Conservation (phyloP, 2,329 filamentous ascomycete genomes). For the Aspergillus udagawae region DNA sequence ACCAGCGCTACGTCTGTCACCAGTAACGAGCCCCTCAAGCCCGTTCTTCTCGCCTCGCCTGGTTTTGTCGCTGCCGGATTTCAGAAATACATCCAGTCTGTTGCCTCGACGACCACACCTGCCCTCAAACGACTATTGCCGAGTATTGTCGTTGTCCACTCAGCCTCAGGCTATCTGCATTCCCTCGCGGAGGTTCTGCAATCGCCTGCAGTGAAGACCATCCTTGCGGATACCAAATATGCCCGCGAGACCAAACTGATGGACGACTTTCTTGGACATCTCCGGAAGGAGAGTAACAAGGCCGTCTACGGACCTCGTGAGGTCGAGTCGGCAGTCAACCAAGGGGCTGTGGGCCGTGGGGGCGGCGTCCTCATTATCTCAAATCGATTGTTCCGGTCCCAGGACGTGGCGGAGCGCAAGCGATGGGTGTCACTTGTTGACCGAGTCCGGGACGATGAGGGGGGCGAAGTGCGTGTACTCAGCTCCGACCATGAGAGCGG, state of each 20-base stretch:
- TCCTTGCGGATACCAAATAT: slow-evolving; percentile 83
- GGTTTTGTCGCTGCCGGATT: slow-evolving; percentile 84
- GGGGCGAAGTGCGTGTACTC: slow-evolving; percentile 82
- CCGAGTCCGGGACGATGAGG: slow-evolving; percentile 72
- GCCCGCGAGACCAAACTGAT: slow-evolving; percentile 77
- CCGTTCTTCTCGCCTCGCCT: slow-evolving; percentile 80
- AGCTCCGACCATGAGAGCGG: slow-evolving; percentile 95
- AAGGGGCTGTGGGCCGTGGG: slow-evolving; percentile 82
- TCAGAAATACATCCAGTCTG: slow-evolving; percentile 64
- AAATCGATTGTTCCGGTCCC: slow-evolving; percentile 79
- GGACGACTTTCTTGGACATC: slow-evolving; percentile 73
- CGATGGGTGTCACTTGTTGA: slow-evolving; percentile 84
- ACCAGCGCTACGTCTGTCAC: slow-evolving; percentile 36
- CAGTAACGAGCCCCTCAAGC: slow-evolving; percentile 41
- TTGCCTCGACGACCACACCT: slow-evolving; percentile 58
- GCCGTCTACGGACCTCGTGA: slow-evolving; percentile 87
- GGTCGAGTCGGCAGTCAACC: slow-evolving; percentile 75
- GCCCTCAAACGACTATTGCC: slow-evolving; percentile 64
- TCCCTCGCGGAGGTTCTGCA: slow-evolving; percentile 82
- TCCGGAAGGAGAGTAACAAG: slow-evolving; percentile 79
- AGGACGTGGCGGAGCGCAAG: slow-evolving; percentile 71
- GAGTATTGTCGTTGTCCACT: slow-evolving; percentile 67
- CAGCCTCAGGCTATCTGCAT: slow-evolving; percentile 80
- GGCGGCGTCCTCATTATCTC: slow-evolving; percentile 83
- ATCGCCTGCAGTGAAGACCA: slow-evolving; percentile 70